Conservation (phyloP, 768 basidiomycete species). For the Podaxis pistillaris region DNA sequence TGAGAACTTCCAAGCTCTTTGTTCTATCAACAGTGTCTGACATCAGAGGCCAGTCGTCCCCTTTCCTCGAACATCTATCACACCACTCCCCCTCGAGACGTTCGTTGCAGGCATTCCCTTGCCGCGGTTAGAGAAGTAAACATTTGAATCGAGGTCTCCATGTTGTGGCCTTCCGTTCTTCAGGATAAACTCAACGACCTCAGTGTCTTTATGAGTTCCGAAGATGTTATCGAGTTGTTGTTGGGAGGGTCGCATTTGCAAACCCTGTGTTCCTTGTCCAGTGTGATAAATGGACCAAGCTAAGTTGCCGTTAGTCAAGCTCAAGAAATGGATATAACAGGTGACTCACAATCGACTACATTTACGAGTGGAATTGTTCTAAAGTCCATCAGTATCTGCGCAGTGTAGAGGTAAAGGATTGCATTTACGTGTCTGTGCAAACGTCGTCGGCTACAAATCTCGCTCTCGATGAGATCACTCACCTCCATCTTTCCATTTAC, state of each 20-base stretch:
- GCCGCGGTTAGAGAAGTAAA: neutral
- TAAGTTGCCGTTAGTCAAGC: constrained; percentile 22
- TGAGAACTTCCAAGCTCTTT: neutral
- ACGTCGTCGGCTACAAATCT: constrained; percentile 17
- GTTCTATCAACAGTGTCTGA: neutral
- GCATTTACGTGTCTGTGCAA: constrained; percentile 63
- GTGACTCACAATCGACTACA: constrained; percentile 75
- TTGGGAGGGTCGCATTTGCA: constrained; percentile 70
- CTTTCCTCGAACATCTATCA: constrained; percentile 40
- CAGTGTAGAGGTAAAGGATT: neutral
- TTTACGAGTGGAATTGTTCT: constrained; percentile 71
- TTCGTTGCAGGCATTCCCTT: constrained; percentile 19
- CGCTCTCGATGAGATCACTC: constrained; percentile 25
- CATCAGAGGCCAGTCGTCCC: constrained; percentile 19
- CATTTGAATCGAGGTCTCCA: constrained; percentile 30
- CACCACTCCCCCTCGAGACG: constrained; percentile 28
- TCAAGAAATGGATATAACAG: neutral
- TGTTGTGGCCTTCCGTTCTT: constrained; percentile 60
- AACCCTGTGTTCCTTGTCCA: constrained; percentile 74
- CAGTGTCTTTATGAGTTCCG: constrained; percentile 59
- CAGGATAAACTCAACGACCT: constrained; percentile 60
- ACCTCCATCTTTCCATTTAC: constrained; percentile 84
- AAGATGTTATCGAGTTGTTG: constrained; percentile 81
- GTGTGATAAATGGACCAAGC: constrained; percentile 75
- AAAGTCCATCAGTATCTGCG: constrained; percentile 17